A percentile compares a stretch with the other conserved stretches of the same genome.
phyloP scores from a whole-genome alignment of 495 filamentous ascomycete species.

The Tuber calosporum region DNA sequence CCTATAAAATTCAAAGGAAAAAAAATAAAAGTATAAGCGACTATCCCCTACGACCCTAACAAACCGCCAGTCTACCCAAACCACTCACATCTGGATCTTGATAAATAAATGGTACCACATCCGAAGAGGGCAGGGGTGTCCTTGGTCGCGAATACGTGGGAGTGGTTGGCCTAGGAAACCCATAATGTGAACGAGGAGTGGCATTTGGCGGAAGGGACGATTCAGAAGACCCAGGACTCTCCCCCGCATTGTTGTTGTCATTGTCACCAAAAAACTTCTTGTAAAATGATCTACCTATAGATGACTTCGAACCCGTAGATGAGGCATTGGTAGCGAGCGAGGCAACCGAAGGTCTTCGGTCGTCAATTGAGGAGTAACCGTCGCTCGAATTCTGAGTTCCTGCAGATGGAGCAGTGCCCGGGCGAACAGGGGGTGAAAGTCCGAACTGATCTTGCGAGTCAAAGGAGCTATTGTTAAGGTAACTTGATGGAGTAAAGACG shows the following conservation, averaged over 20 bases:
- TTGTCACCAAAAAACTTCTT: constrained; percentile 88
- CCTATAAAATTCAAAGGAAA: constrained; percentile 47
- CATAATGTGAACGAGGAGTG: constrained; percentile 49
- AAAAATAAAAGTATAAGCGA: constrained; percentile 19
- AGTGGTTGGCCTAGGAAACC: constrained; percentile 53
- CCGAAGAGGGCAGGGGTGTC: constrained; percentile 80
- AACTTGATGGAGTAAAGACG: constrained; percentile 50
- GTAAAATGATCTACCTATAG: constrained; percentile 60
- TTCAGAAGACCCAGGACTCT: constrained; percentile 57
- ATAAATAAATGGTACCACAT: constrained; percentile 92
- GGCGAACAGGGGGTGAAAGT: constrained; percentile 61
- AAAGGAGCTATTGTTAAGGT: constrained; percentile 42
- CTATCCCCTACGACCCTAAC: constrained; percentile 8
- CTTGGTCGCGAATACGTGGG: constrained; percentile 62
- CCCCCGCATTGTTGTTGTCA: constrained; percentile 51
- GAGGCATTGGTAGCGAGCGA: constrained; percentile 79
- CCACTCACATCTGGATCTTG: constrained; percentile 70
- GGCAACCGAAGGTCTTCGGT: constrained; percentile 79
- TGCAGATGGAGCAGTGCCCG: constrained; percentile 52
- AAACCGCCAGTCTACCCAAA: constrained; percentile 20
- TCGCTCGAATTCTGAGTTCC: constrained; percentile 45
- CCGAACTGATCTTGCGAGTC: constrained; percentile 45
- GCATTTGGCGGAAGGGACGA: constrained; percentile 56
- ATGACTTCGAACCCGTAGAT: constrained; percentile 76
- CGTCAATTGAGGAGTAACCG: constrained; percentile 63